Conservation (phyloP, 164 flowering plant genomes). For the Protea cynaroides region DNA sequence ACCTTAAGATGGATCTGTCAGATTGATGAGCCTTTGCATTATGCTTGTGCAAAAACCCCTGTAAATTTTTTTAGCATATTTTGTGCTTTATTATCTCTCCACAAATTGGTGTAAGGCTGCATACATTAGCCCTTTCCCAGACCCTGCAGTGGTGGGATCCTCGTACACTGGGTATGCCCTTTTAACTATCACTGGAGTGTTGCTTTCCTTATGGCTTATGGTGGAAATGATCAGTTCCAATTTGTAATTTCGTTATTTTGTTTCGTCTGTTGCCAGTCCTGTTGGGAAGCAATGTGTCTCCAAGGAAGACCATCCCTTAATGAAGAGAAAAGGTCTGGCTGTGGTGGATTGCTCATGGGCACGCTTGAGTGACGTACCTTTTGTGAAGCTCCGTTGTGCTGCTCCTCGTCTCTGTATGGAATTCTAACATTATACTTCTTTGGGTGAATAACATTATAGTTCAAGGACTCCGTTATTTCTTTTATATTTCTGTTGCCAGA, state of each 20-base stretch:
- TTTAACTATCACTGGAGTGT: no score
- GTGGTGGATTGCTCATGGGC: conserved; percentile 99
- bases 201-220: not conserved
- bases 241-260: not conserved
- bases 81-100: no score
- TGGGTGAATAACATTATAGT: not conserved
- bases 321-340: conserved; percentile 79
- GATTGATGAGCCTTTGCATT: no score
- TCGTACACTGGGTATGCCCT: no score
- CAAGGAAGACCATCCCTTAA: conserved; percentile 63
- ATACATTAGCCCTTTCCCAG: no score
- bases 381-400: conserved; percentile 80
- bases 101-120: no score
- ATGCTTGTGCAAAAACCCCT: no score
- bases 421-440: not conserved
- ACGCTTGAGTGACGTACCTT: conserved; percentile 90
- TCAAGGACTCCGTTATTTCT: not conserved
- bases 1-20: no score
- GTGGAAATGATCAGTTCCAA: not conserved
- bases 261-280: conserved; percentile 49
- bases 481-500: not conserved
- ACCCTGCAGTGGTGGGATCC: no score
- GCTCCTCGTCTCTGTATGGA: conserved; percentile 90
- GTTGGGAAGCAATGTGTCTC: conserved; percentile 87
- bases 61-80: no score